phyloP scores from a whole-genome alignment of 345 rosid species.

The Linum lewisii region DNA sequence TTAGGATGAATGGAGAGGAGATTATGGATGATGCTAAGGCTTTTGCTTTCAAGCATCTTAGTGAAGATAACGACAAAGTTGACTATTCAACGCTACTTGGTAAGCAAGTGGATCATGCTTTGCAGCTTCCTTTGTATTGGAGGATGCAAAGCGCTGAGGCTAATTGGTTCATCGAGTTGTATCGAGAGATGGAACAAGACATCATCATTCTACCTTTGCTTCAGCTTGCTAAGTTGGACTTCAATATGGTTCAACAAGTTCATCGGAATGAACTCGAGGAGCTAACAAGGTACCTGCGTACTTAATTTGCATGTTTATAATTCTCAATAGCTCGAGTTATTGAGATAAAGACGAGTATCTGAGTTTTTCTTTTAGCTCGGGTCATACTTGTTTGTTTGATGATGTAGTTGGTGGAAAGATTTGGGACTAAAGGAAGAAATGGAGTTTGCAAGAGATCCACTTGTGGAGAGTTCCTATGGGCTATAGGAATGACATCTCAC shows the following conservation, averaged over 20 bases:
- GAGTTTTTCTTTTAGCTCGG: background rate
- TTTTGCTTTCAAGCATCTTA: background rate
- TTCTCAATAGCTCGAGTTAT: background rate
- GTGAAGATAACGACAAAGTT: background rate
- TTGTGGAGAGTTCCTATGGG: conserved; percentile 31
- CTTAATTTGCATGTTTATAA: no score
- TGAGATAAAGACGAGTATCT: background rate
- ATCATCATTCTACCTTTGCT: conserved; percentile 20
- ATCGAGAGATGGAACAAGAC: conserved; percentile 7
- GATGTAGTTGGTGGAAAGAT: conserved; percentile 33
- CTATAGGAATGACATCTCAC: conserved; percentile 16
- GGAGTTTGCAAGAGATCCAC: conserved; percentile 31
- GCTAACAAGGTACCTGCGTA: conserved; percentile 17
- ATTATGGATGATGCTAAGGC: background rate
- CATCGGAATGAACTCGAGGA: conserved; percentile 36
- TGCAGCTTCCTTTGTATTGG: conserved; percentile 33
- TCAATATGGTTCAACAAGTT: conserved; percentile 28
- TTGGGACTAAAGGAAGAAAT: conserved; percentile 19
- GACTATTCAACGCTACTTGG: conserved; percentile 4
- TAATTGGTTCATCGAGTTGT: conserved; percentile 38
- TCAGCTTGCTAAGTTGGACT: conserved; percentile 38
- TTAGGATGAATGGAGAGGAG: background rate
- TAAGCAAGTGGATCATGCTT: conserved; percentile 20
- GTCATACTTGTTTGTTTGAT: background rate
- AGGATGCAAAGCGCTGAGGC: conserved; percentile 37